Base-by-base conservation (phyloP, 2,329 filamentous ascomycete genomes). In the Aspergillus niger region DNA sequence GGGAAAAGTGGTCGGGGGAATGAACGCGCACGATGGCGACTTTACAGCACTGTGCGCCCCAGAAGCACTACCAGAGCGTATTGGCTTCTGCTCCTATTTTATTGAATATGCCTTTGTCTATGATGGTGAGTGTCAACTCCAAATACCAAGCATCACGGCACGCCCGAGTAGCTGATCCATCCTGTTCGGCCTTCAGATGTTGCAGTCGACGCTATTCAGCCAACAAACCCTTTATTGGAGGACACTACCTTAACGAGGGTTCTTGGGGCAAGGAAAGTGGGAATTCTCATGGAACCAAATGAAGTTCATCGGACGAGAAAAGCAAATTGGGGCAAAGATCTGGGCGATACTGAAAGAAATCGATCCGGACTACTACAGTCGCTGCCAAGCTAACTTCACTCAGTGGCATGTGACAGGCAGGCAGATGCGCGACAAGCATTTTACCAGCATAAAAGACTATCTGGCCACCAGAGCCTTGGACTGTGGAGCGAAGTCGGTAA, bases 71-170 rank as follows among this genome's bases (percentile, higher is more conserved):
- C 51, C 51, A 26, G 51, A 54, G 36, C 38, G 51, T 6, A 54
- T 54, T 41, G 51, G 7, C 17, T 20, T 54, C 2, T 54, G 51
- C 39, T 54, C 51, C 1, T 54, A 54, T 43, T 54, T 54, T 24
- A 43, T n/a, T 41, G 51, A 54, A 11, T 54, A 54, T 41, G 51
- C 36, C 5, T 54, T 54, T 54, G 36, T 54, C 28, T 20, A 54
- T 54, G 51, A 54, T 54, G 51, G 51, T 54, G n/a, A 39, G 51
- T 26, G 3, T 52, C 0, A 3, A 1, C 10, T 10, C 10, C 30
- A 10, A 7, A 7, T 26, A 5, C 26, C 26, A 26, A 5, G 6
- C 4, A 26, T 5, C 26, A 26, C 6, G 26, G 6, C 6, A 26
- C 6, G 4, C 26, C 26, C 26, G 4, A 32, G 30, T 4, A 3